Evolutionary conservation across 1,284 basidiomycete species (phyloP), one percentile per base, ranked within the genome.

Genomic region (Cutaneotrichosporon dermatis): DNA sequence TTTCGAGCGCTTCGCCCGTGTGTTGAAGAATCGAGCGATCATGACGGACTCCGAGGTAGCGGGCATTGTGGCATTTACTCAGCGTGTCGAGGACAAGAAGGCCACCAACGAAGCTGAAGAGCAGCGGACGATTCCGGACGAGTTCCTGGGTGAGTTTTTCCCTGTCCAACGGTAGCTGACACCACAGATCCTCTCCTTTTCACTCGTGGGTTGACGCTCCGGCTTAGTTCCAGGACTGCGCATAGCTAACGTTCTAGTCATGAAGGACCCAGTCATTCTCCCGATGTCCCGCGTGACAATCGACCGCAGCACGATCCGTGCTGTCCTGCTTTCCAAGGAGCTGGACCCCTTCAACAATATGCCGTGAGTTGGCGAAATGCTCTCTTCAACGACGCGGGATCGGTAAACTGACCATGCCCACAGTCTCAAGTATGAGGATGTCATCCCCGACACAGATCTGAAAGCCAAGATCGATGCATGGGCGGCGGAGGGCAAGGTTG

Each of bases 51-150:
- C 83, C 15, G 95, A 99, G 75, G 83, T 99, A 13, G 83, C 86
- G 56, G 82, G 85, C 68, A 81, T 98, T 51, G 74, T 83, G 41
- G 70, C 81, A 25, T 91, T 99, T 74, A 86, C 92, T 4, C 81
- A 80, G 45, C 88, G 88, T 70, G 92, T 97, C 1, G 96, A 99
- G 76, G 87, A 87, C 68, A 85, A 86, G 59, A 90, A 87, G 74
- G 83, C 82, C 12, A 83, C 82, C 39, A 81, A 93, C 59, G 88
- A 91, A 65, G 89, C 87, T 11, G 83, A 82, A 60, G 96, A 98
- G 71, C 95, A 99, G 56, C 90, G 92, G 41, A 95, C 99, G 40
- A 81, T 96, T 49, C 96, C 96, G 0, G 96, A 99, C 60, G 95
- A 99, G 73, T 99, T 89, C 82, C 77, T 94, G 57, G 92, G 92